Conservation (phyloP, 2,329 filamentous ascomycete species). For the Dactylellina drechsleri region DNA sequence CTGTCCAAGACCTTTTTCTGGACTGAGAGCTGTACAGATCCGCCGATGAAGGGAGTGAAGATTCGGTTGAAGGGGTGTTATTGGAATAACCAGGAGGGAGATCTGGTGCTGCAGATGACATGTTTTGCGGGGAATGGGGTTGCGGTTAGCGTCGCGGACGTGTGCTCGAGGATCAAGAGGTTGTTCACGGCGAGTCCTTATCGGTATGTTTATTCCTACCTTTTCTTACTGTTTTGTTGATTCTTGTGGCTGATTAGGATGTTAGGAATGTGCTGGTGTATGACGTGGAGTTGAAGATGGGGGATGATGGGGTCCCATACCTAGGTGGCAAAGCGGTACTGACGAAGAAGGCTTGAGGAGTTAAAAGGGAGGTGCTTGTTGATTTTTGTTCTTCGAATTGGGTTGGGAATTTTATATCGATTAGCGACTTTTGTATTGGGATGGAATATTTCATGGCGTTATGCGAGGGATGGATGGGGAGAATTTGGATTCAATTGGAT, state of each 20-base stretch:
- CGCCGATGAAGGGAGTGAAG: conserved; percentile 51
- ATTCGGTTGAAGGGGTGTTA: conserved; percentile 52
- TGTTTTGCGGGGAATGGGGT: conserved; percentile 51
- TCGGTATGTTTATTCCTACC: conserved; percentile 31
- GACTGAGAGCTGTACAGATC: conserved; percentile 52
- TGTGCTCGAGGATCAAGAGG: conserved; percentile 52
- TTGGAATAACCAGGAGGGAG: conserved; percentile 53
- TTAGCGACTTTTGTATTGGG: conserved; percentile 14
- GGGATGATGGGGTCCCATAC: conserved; percentile 41
- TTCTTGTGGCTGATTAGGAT: background rate
- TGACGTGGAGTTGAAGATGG: conserved; percentile 42
- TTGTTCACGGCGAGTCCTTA: conserved; percentile 50
- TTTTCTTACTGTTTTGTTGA: background rate
- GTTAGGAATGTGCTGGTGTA: conserved; percentile 53
- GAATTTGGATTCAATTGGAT: too few species aligned
- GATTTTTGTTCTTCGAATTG: background rate
- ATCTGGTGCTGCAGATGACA: conserved; percentile 53
- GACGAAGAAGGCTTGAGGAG: conserved; percentile 44
- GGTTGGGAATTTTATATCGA: conserved; percentile 9
- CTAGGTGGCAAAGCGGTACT: conserved; percentile 50
- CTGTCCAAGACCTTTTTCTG: conserved; percentile 50
- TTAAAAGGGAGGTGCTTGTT: too few species aligned
- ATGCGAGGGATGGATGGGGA: background rate
- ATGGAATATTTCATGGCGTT: conserved; percentile 11
- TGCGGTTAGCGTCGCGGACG: conserved; percentile 47